A percentile compares a stretch with the other conserved stretches of the same genome.
phyloP scores from a whole-genome alignment of 768 basidiomycete genomes.

The Suillus subaureus region DNA sequence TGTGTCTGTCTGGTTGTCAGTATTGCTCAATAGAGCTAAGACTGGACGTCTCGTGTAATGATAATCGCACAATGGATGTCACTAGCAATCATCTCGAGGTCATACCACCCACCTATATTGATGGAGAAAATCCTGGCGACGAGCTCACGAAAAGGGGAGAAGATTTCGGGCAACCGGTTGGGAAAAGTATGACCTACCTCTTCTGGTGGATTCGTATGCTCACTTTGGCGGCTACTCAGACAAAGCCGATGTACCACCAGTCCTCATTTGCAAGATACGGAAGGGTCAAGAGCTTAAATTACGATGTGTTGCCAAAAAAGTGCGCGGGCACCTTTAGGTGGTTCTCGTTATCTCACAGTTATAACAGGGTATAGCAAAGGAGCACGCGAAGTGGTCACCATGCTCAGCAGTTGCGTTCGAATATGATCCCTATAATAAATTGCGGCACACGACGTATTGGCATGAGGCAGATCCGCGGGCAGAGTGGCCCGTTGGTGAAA shows the following conservation, averaged over 20 bases:
- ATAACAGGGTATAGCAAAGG: conserved; percentile 92
- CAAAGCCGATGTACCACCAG: conserved; percentile 62
- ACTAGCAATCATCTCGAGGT: conserved; percentile 86
- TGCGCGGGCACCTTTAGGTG: conserved; percentile 31
- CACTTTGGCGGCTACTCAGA: conserved; percentile 40
- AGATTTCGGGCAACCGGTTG: conserved; percentile 81
- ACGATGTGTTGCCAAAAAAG: conserved; percentile 92
- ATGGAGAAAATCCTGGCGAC: conserved; percentile 55
- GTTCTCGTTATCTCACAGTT: conserved; percentile 3
- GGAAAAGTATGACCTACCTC: conserved; percentile 60
- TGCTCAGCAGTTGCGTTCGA: conserved; percentile 94
- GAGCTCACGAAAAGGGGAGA: conserved; percentile 74
- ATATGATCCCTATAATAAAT: conserved; percentile 97
- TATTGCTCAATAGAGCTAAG: conserved; percentile 84
- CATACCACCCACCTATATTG: conserved; percentile 41
- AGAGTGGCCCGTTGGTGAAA: conserved; percentile 93
- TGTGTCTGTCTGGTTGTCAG: conserved; percentile 80
- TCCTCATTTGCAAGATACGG: conserved; percentile 88
- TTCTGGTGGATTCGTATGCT: conserved; percentile 5
- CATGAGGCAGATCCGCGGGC: conserved; percentile 76
- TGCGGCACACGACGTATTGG: conserved; percentile 96
- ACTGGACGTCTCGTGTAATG: conserved; percentile 76
- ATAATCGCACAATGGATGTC: conserved; percentile 76
- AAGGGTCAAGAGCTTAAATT: conserved; percentile 91
- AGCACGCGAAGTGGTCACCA: conserved; percentile 99